Evolutionary conservation across 345 rosid genomes (phyloP).

Genomic region (Kandelia obovata): DNA sequence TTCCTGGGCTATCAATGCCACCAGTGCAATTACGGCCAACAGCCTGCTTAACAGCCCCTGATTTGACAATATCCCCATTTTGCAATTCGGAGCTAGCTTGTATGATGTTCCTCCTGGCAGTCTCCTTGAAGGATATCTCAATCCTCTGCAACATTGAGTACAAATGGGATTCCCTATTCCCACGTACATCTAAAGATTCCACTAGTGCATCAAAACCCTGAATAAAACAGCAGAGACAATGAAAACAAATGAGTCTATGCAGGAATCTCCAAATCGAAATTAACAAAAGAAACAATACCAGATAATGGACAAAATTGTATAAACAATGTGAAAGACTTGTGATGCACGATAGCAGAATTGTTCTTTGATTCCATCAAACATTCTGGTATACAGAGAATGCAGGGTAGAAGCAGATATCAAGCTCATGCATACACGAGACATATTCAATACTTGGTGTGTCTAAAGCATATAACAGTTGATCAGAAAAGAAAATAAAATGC

Average conservation of each 20-base stretch:
- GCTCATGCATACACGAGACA: background rate
- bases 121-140: constrained; percentile 65
- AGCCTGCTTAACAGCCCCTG: constrained; percentile 27
- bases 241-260: background rate
- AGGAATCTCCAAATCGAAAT: background rate
- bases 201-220: constrained; percentile 69
- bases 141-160: constrained; percentile 63
- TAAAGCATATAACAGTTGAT: background rate
- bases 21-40: constrained; percentile 16
- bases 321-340: background rate
- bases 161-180: constrained; percentile 74
- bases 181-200: constrained; percentile 73
- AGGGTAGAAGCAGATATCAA: constrained; percentile 7
- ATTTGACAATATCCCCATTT: constrained; percentile 21
- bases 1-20: constrained; percentile 34
- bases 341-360: constrained; percentile 6
- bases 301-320: background rate
- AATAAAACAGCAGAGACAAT: constrained; percentile 11
- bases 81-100: constrained; percentile 4
- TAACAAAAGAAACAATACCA: background rate
- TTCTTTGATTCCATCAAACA: constrained; percentile 1
- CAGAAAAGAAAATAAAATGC: background rate
- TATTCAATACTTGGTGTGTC: background rate
- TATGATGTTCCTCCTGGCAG: constrained; percentile 38
- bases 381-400: background rate